These are phyloP conservation scores for Aleurites moluccanus DNA, from an alignment of 441 rosid species.

Conservation along the genomic window DNA sequence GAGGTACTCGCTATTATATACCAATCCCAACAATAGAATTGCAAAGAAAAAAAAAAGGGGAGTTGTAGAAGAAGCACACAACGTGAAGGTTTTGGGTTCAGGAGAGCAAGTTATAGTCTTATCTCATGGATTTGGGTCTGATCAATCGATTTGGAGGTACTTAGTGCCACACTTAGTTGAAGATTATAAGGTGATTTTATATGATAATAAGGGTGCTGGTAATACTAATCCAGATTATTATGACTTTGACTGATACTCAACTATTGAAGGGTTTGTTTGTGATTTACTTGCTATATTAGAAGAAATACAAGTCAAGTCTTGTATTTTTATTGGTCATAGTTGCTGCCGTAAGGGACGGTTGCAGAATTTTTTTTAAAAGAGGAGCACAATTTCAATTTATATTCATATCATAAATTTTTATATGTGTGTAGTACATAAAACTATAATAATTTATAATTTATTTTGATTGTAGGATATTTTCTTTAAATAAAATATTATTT, in stretches of 20 bases:
- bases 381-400: too few relatives aligned
- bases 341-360: too few relatives aligned
- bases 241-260: conserved; percentile 61
- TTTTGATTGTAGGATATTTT: too few relatives aligned
- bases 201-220: conserved; percentile 69
- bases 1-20: too few relatives aligned
- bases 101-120: conserved; percentile 54
- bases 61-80: conserved; percentile 59
- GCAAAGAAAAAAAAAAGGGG: too few relatives aligned
- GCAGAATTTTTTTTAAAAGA: too few relatives aligned
- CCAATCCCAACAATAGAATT: too few relatives aligned
- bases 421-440: too few relatives aligned
- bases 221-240: conserved; percentile 73
- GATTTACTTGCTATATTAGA: conserved; percentile 61
- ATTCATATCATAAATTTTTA: too few relatives aligned
- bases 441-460: too few relatives aligned
- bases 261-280: conserved; percentile 52
- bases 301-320: conserved; percentile 50
- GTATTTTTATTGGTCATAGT: conserved; percentile 65
- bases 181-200: conserved; percentile 44
- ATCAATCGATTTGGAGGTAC: conserved; percentile 82
- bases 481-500: too few relatives aligned
- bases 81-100: conserved; percentile 62
- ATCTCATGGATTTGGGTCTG: conserved; percentile 78
- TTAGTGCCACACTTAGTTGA: conserved; percentile 64